Evolutionary conservation across 176 grass and related monocot species (phyloP).

Genomic region (Aegilops sharonensis): DNA sequence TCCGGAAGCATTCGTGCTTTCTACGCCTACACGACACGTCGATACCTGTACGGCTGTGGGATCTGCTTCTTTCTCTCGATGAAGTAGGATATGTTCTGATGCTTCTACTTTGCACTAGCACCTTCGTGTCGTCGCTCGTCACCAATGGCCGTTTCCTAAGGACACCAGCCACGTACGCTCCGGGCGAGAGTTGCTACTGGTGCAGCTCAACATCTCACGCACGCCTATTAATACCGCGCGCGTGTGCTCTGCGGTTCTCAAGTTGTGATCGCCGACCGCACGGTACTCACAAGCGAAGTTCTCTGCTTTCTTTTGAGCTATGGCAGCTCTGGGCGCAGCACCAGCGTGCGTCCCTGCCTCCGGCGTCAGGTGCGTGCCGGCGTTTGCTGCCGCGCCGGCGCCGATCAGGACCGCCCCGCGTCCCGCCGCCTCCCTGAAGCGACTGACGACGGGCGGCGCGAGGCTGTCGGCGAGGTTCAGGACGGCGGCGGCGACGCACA

Average conservation of each 20-base stretch:
- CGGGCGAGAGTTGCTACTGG: not conserved
- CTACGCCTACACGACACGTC: not conserved
- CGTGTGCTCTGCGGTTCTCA: not conserved
- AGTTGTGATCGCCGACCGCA: not conserved
- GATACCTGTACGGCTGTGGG: not conserved
- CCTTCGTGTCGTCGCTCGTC: not conserved
- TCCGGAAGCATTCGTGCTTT: not conserved
- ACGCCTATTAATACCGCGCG: not conserved
- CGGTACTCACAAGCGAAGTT: not conserved
- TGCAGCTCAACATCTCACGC: not conserved
- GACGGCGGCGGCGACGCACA: conserved; percentile 45
- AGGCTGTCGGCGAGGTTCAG: conserved; percentile 21
- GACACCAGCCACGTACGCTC: not conserved
- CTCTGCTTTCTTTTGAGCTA: not conserved
- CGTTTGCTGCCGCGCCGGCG: not conserved
- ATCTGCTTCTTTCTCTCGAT: not conserved
- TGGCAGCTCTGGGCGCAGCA: conserved; percentile 2
- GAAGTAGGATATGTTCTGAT: not conserved
- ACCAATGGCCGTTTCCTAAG: conserved; percentile 30
- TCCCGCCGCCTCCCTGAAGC: not conserved
- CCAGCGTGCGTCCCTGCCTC: not conserved
- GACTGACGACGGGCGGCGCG: not conserved
- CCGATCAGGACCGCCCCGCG: not conserved
- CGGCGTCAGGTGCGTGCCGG: not conserved
- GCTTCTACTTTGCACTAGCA: not conserved